Conservation (phyloP, 2,329 filamentous ascomycete species). For the Didymella exigua region DNA sequence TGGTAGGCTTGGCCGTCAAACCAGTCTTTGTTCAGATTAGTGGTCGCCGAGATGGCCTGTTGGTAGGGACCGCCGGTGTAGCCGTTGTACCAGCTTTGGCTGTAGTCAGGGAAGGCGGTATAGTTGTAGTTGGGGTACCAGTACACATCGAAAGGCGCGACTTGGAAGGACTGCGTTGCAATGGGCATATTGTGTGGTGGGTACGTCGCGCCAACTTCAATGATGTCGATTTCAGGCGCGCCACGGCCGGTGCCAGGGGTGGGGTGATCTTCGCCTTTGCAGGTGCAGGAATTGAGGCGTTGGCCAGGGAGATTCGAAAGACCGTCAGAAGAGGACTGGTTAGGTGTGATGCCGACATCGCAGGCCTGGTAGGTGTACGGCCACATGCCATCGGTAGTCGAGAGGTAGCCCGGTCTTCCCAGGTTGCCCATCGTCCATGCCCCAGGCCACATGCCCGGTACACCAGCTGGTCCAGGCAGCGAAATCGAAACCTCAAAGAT, state of each 20-base stretch:
- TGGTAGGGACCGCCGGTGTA: slow-evolving; percentile 62
- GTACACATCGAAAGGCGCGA: slow-evolving; percentile 57
- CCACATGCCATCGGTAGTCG: slow-evolving; percentile 61
- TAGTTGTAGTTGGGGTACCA: slow-evolving; percentile 61
- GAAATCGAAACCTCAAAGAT: slow-evolving; percentile 60
- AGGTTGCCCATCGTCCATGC: slow-evolving; percentile 62
- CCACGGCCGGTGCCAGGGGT: slow-evolving; percentile 55
- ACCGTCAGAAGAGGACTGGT: slow-evolving; percentile 54
- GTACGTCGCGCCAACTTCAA: slow-evolving; percentile 56
- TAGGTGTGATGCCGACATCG: slow-evolving; percentile 57
- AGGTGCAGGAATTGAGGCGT: slow-evolving; percentile 53
- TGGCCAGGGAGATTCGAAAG: slow-evolving; percentile 53
- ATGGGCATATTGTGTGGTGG: slow-evolving; percentile 47
- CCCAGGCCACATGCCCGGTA: slow-evolving; percentile 59
- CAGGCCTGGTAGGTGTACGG: slow-evolving; percentile 61
- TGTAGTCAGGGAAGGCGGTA: slow-evolving; percentile 57
- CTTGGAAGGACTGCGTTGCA: slow-evolving; percentile 56
- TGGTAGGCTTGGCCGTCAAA: slow-evolving; percentile 61
- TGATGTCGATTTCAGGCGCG: slow-evolving; percentile 57
- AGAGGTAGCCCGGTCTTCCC: slow-evolving; percentile 58
- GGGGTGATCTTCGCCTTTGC: slow-evolving; percentile 54
- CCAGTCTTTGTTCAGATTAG: slow-evolving; percentile 61
- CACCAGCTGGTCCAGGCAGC: slow-evolving; percentile 57
- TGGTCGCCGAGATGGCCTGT: slow-evolving; percentile 62
- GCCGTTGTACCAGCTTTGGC: slow-evolving; percentile 56